A percentile compares a stretch with the other conserved stretches of the same genome.
Conservation (phyloP, 2,329 filamentous ascomycete genomes). For the Trichophyton simii region DNA sequence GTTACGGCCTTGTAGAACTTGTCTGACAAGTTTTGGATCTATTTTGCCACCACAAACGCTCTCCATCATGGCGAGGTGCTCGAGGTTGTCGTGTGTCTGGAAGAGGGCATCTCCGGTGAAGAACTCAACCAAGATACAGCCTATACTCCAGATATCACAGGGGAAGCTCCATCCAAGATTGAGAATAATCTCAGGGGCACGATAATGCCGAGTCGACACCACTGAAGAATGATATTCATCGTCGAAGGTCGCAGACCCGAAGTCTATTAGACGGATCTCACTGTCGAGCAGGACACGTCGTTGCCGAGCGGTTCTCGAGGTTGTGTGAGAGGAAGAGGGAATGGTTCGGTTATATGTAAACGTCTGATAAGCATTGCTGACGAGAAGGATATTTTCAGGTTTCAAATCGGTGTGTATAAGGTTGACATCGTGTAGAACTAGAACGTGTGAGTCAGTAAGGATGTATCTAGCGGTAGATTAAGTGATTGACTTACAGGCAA, state of each 20-base stretch:
- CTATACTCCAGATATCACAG: slow-evolving; percentile 58
- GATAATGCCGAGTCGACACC: slow-evolving; percentile 54
- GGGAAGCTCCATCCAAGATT: slow-evolving; percentile 57
- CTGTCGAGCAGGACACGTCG: slow-evolving; percentile 51
- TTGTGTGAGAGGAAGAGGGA: slow-evolving; percentile 50
- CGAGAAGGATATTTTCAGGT: slow-evolving; percentile 55
- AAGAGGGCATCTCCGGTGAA: slow-evolving; percentile 57
- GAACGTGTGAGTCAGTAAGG: slow-evolving; percentile 9
- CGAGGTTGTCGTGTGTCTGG: slow-evolving; percentile 56
- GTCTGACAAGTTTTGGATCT: slow-evolving; percentile 42
- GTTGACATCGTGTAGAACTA: slow-evolving; percentile 91
- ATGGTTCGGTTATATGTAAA: slow-evolving; percentile 58
- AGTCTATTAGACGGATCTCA: slow-evolving; percentile 55
- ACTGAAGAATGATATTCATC: slow-evolving; percentile 58
- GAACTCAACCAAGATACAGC: slow-evolving; percentile 56
- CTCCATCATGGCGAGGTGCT: slow-evolving; percentile 60
- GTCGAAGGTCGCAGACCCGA: slow-evolving; percentile 55
- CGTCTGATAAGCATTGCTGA: slow-evolving; percentile 53
- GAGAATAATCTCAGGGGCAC: slow-evolving; percentile 55
- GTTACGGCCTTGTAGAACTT: slow-evolving; percentile 39
- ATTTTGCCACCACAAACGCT: slow-evolving; percentile 46
- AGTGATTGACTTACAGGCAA: slow-evolving; percentile 61
- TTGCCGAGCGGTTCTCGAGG: slow-evolving; percentile 46
- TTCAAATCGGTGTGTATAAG: slow-evolving; percentile 81
- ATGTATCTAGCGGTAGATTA: not conserved